Evolutionary conservation across 495 filamentous ascomycete species (phyloP).

Genomic region (Hypoxylon crocopeplum): DNA sequence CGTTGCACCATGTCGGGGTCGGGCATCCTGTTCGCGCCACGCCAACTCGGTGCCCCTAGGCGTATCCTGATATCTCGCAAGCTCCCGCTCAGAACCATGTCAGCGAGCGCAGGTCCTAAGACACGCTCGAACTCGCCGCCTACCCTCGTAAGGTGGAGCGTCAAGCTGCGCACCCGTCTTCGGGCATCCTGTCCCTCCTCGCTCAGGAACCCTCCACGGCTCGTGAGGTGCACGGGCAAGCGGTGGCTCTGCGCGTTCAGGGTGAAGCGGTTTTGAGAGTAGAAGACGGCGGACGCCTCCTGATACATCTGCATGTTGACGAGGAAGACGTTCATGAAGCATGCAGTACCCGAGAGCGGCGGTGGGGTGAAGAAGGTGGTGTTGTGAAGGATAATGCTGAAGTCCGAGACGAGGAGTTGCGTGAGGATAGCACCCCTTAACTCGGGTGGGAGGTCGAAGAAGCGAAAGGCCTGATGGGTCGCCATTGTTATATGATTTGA

Average conservation of each 20-base stretch:
- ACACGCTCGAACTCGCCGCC: conserved; percentile 40
- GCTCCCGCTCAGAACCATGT: conserved; percentile 42
- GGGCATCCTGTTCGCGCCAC: conserved; percentile 7
- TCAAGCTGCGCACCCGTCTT: conserved; percentile 38
- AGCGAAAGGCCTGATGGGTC: conserved; percentile 17
- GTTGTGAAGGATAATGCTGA: conserved; percentile 34
- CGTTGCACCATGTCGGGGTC: conserved; percentile 31
- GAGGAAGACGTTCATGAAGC: conserved; percentile 40
- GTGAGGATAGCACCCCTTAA: conserved; percentile 77
- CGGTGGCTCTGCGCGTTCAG: conserved; percentile 40
- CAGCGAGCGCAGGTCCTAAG: conserved; percentile 32
- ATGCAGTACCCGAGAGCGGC: neutral
- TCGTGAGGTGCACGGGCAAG: conserved; percentile 34
- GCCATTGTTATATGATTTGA: conserved; percentile 8
- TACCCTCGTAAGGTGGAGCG: conserved; percentile 36
- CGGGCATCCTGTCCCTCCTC: conserved; percentile 35
- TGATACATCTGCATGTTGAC: conserved; percentile 43
- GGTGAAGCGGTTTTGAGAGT: conserved; percentile 42
- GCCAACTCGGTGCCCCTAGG: conserved; percentile 23
- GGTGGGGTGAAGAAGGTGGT: conserved; percentile 22
- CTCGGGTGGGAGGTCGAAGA: conserved; percentile 74
- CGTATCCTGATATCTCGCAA: conserved; percentile 38
- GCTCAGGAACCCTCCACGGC: conserved; percentile 25
- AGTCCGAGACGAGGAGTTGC: conserved; percentile 30
- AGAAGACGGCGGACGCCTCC: conserved; percentile 45